Evolutionary conservation across 345 rosid species (phyloP), one percentile per base, ranked within the genome.

Genomic region (Gossypioides kirkii): DNA sequence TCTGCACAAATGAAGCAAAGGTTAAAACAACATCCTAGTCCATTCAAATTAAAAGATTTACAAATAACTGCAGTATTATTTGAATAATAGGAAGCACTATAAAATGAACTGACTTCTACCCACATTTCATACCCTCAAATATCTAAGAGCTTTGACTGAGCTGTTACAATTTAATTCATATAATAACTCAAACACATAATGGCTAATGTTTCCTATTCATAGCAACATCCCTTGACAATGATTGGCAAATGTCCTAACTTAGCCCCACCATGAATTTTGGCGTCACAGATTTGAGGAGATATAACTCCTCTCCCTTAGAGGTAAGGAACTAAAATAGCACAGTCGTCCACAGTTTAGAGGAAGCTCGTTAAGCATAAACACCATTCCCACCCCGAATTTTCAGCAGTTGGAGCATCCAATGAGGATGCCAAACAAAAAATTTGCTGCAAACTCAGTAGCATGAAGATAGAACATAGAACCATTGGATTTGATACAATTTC

Each of bases 1-100:
- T 95, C 99, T 95, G 90, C 94, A 85, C 25, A 65, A 3, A 70
- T 36, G 59, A 38, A 73, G 79, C 52, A 72, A 25, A 66, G 18
- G 55, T 47, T 25, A 67, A 56, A 22, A 76, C 66, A 76, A 71
- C 68, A 28, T 66, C 68, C 52, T n/a, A 74, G 58, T 4, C 43
- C 59, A 54, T 54, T 68, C 47, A 66, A 55, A 9, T 56, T 18
- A 41, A 6, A 0, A 16, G 16, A 36, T 52, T 60, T 23, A 36
- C 72, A 68, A 52, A 54, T 0, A 20, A 25, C 55, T 11, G 41
- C 10, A 23, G n/a, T 28, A 53, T n/a, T 23, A 22, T 42, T 56
- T 28, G 45, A 5, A 10, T 17, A 43, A 12, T 11, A 22, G 32
- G 10, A 65, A 65, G 52, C 32, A 65, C 53, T 43, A 42, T 64